Percentiles rank a stretch among this genome's conserved stretches.
Conservation (phyloP, 345 rosid species). For the Eucalyptus curtisii region DNA sequence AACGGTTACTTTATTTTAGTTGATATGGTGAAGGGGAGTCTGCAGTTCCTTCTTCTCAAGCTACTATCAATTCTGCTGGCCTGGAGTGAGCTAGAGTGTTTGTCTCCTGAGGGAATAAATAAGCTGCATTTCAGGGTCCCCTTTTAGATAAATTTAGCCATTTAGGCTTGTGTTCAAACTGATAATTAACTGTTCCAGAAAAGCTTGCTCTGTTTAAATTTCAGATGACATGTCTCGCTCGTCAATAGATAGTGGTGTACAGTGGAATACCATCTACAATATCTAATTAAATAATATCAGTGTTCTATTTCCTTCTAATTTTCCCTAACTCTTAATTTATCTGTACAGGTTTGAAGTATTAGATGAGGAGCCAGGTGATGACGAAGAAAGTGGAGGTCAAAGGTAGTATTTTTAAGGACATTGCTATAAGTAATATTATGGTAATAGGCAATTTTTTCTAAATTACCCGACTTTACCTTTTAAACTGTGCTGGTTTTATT, state of each 20-base stretch:
- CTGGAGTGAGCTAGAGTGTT: not conserved
- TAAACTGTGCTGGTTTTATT: not conserved
- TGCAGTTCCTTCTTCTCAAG: not conserved
- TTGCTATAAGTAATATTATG: not conserved
- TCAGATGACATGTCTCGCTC: not conserved
- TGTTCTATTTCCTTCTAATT: not conserved
- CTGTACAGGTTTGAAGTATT: constrained; percentile 71
- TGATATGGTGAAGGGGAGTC: not conserved
- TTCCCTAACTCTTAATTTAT: not conserved
- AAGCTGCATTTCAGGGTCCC: not conserved
- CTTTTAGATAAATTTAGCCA: not conserved
- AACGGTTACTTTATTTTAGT: not conserved
- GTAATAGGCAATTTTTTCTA: not conserved
- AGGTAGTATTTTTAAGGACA: constrained; percentile 22
- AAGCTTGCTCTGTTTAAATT: not conserved
- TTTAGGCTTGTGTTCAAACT: not conserved
- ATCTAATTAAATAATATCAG: not conserved
- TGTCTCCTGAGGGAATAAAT: not conserved
- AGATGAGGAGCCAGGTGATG: constrained; percentile 98
- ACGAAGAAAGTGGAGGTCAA: constrained; percentile 76
- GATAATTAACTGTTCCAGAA: not conserved
- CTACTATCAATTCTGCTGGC: not conserved
- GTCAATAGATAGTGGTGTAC: not conserved
- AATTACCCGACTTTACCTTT: not conserved
- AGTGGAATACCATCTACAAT: not conserved